Evolutionary conservation across 306 rosid species (phyloP).

Genomic region (Prunus campanulata): DNA sequence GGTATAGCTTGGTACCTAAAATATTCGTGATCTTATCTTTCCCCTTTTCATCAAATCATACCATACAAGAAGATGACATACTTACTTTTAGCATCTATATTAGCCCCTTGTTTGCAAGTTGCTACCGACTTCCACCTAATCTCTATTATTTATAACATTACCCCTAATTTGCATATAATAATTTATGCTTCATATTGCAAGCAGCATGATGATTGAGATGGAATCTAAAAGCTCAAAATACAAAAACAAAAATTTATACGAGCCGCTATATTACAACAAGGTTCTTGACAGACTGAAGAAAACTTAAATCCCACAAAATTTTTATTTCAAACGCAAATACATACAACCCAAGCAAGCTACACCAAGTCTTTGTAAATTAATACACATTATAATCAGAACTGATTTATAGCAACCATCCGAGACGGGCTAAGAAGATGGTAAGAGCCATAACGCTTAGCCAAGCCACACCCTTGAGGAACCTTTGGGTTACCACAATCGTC

Average conservation of each 20-base stretch:
- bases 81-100: background rate
- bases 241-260: background rate
- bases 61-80: background rate
- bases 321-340: background rate
- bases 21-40: background rate
- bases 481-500: constrained; percentile 30
- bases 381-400: constrained; percentile 4
- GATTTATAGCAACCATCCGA: constrained; percentile 34
- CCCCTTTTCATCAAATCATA: background rate
- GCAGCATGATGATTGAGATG: background rate
- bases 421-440: constrained; percentile 56
- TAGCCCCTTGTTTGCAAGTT: background rate
- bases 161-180: background rate
- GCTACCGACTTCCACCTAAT: background rate
- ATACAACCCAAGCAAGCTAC: background rate
- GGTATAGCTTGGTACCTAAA: background rate
- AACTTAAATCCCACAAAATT: background rate
- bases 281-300: constrained; percentile 1
- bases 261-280: background rate
- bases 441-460: constrained; percentile 39
- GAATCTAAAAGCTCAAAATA: background rate
- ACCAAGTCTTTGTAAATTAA: background rate
- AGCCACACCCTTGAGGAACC: constrained; percentile 39
- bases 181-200: background rate
- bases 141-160: no score